Conservation (phyloP, 2,329 filamentous ascomycete species). For the Fusarium hainanense region DNA sequence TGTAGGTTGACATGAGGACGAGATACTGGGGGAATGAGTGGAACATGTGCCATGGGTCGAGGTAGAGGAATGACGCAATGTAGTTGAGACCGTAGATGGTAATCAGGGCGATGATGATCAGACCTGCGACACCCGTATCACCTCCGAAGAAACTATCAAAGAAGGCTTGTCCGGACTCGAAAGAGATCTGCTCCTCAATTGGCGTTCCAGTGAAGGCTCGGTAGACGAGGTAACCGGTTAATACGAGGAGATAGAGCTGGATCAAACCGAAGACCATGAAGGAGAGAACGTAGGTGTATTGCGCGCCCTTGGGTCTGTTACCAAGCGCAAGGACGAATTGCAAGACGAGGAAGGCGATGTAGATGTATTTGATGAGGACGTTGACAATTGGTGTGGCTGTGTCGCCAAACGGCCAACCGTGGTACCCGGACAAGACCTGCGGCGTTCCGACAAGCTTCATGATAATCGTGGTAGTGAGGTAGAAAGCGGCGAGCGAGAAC, state of each 20-base stretch:
- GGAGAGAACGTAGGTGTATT: constrained; percentile 42
- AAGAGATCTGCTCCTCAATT: constrained; percentile 40
- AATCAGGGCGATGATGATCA: constrained; percentile 40
- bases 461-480: constrained; percentile 41
- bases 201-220: constrained; percentile 35
- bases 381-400: constrained; percentile 40
- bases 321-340: constrained; percentile 42
- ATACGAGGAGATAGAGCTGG: constrained; percentile 38
- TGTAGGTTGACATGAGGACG: constrained; percentile 44
- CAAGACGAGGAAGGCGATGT: constrained; percentile 39
- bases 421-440: constrained; percentile 28
- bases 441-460: constrained; percentile 42
- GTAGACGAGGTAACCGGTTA: constrained; percentile 42
- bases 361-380: constrained; percentile 40
- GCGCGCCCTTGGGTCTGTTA: constrained; percentile 40
- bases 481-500: constrained; percentile 40
- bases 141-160: constrained; percentile 40
- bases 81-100: constrained; percentile 44
- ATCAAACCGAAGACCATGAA: constrained; percentile 43
- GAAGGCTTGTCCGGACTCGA: constrained; percentile 34
- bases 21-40: constrained; percentile 44
- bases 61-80: constrained; percentile 41
- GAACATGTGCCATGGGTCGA: constrained; percentile 46
- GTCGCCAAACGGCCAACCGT: constrained; percentile 43
- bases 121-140: constrained; percentile 37